A percentile compares a stretch with the other conserved stretches of the same genome.
Conservation (phyloP, 495 filamentous ascomycete species). For the Aspergillus ostianus region DNA sequence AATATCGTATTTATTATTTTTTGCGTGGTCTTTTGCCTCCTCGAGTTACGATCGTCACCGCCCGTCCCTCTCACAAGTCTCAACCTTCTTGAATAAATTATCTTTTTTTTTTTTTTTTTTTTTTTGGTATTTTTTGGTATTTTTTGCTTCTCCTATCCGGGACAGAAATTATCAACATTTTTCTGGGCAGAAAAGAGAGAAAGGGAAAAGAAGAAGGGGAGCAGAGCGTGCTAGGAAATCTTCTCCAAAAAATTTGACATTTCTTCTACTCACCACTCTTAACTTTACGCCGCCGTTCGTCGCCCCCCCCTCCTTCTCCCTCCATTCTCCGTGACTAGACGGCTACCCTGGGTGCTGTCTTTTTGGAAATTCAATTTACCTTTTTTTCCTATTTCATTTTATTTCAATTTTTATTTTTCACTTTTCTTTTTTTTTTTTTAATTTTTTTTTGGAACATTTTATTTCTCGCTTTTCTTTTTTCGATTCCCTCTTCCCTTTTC, state of each 20-base stretch:
- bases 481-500: conserved; percentile 17
- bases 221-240: not conserved
- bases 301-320: conserved; percentile 27
- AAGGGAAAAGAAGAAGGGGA: not conserved
- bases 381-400: conserved; percentile 21
- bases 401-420: conserved; percentile 14
- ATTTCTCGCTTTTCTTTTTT: conserved; percentile 19
- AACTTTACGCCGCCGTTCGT: conserved; percentile 30
- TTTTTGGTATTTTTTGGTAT: not conserved
- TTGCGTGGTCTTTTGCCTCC: conserved; percentile 31
- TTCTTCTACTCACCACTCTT: conserved; percentile 24
- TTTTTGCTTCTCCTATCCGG: conserved; percentile 1
- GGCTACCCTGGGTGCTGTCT: conserved; percentile 23
- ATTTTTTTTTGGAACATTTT: conserved; percentile 21
- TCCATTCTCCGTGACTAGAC: conserved; percentile 30
- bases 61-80: conserved; percentile 5
- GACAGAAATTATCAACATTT: conserved; percentile 5
- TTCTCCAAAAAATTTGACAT: conserved; percentile 13
- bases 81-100: conserved; percentile 5
- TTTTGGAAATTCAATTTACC: conserved; percentile 20
- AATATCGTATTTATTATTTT: conserved; percentile 9
- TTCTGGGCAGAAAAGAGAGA: conserved; percentile 14
- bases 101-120: not conserved
- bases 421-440: conserved; percentile 22
- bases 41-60: conserved; percentile 37